These are phyloP conservation scores for Fusarium proliferatum DNA, from an alignment of 2,329 filamentous ascomycete species.

Conservation along the genomic window DNA sequence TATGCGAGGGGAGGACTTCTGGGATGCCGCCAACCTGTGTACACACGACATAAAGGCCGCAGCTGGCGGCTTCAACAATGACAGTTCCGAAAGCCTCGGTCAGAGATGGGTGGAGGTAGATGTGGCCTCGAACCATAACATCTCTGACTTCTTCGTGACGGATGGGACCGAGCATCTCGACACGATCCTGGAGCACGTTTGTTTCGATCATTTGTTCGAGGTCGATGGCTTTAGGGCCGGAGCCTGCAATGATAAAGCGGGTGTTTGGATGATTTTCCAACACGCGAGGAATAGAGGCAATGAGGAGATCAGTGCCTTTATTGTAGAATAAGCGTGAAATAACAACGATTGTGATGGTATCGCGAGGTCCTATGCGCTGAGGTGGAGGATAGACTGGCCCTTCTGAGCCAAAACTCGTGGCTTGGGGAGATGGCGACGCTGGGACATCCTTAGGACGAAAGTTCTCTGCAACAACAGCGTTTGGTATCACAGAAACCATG, in stretches of 20 bases:
- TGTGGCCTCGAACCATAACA: conserved; percentile 96
- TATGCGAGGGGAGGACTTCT: conserved; percentile 93
- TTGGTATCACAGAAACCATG: conserved; percentile 98
- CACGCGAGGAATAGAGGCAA: conserved; percentile 93
- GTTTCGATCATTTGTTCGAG: conserved; percentile 98
- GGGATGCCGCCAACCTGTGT: conserved; percentile 97
- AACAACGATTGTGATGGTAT: conserved; percentile 94
- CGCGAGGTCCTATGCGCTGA: conserved; percentile 80
- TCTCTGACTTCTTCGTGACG: conserved; percentile 96
- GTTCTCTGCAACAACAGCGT: conserved; percentile 96
- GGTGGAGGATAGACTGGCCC: conserved; percentile 58
- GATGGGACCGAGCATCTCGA: conserved; percentile 90
- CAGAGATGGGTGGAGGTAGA: conserved; percentile 93
- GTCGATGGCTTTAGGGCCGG: conserved; percentile 95
- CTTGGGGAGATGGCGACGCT: conserved; percentile 45
- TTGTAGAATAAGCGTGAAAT: conserved; percentile 99
- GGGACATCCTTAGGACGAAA: conserved; percentile 75
- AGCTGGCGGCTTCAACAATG: conserved; percentile 95
- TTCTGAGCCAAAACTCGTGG: conserved; percentile 53
- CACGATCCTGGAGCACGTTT: conserved; percentile 91
- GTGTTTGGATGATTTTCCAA: conserved; percentile 91
- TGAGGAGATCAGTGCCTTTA: conserved; percentile 97
- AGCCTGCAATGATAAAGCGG: conserved; percentile 95
- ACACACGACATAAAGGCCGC: conserved; percentile 95
- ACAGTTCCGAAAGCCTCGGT: conserved; percentile 98